Base-by-base conservation (phyloP, 2,329 filamentous ascomycete species). In the Penicillium sp. region DNA sequence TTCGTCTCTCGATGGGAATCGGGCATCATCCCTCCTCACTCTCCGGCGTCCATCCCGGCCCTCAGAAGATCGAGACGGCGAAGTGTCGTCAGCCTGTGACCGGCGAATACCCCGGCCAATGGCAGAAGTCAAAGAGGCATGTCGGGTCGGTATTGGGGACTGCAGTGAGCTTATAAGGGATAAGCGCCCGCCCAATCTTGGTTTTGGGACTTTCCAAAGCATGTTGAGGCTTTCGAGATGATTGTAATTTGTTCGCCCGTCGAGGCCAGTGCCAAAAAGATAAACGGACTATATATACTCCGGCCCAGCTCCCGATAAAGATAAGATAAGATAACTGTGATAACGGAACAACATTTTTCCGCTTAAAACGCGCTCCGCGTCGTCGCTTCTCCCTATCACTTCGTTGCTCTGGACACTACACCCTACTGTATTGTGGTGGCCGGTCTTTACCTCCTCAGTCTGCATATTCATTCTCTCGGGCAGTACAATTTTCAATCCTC, bases 101-200 rank as follows among this genome's bases (percentile, higher is more conserved):
- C 66, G 72, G 62, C 83, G 81, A 47, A 89, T 75, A 12, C 86
- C 86, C 40, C 79, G 76, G 56, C 83, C 80, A 61, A 90, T 89
- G 38, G 85, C 86, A 8, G 85, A 86, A 52, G 76, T 80, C 35
- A 88, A 76, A 37, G 82, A 84, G 20, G 79, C 78, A 62, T 72
- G 62, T 52, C 77, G 75, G 29, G 63, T 60, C 20, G 45, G 41
- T 8, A 35, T 52, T 53, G 62, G 46, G 48, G 48, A 51, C 52
- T 39, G 38, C 18, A 38, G 27, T 6, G 46, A 39, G 7, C 39
- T 33, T 4, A n/a, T 20, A 12, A 45, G 18, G 10, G 24, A 35
- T 23, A 38, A 13, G 9, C 25, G 38, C 25, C 42, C 9, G 29
- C 29, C 15, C 23, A 40, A 4, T 9, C 33, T 37, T 9, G 43